Evolutionary conservation across 2,329 filamentous ascomycete genomes (phyloP).

Genomic region (Aureobasidium sp.): DNA sequence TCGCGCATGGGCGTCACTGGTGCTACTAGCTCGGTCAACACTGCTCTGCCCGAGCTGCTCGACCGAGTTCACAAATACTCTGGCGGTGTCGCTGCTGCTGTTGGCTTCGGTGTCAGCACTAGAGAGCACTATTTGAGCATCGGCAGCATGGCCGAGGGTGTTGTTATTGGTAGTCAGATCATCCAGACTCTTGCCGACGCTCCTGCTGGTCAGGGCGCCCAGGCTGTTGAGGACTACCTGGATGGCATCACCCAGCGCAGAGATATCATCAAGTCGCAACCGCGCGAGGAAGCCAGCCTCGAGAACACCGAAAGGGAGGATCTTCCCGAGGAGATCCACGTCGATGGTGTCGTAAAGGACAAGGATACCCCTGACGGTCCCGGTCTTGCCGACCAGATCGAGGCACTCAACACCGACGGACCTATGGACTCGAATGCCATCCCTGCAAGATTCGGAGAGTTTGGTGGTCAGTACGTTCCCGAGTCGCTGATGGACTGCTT

Average conservation of each 20-base stretch:
- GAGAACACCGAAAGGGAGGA: conserved; percentile 59
- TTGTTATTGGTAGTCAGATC: conserved; percentile 95
- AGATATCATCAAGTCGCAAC: conserved; percentile 39
- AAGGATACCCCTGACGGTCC: conserved; percentile 50
- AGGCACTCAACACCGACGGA: conserved; percentile 64
- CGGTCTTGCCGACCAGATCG: conserved; percentile 74
- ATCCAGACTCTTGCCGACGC: conserved; percentile 72
- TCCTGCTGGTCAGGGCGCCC: conserved; percentile 56
- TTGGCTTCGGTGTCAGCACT: conserved; percentile 95
- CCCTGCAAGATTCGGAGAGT: conserved; percentile 86
- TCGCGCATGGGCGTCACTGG: conserved; percentile 96
- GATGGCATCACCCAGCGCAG: conserved; percentile 55
- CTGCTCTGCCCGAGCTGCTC: conserved; percentile 73
- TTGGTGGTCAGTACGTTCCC: conserved; percentile 94
- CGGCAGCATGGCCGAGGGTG: conserved; percentile 77
- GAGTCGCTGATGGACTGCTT: conserved; percentile 98
- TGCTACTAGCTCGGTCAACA: conserved; percentile 74
- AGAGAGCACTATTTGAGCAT: conserved; percentile 87
- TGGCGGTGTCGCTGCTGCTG: conserved; percentile 79
- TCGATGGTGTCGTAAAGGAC: conserved; percentile 61
- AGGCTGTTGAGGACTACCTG: conserved; percentile 81
- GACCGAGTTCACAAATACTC: conserved; percentile 86
- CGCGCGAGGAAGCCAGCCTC: conserved; percentile 62
- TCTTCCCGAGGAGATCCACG: conserved; percentile 57
- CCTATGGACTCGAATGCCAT: conserved; percentile 47